These are phyloP conservation scores for Podosphaera xanthii DNA, from an alignment of 2,329 filamentous ascomycete species.

Conservation along the genomic window DNA sequence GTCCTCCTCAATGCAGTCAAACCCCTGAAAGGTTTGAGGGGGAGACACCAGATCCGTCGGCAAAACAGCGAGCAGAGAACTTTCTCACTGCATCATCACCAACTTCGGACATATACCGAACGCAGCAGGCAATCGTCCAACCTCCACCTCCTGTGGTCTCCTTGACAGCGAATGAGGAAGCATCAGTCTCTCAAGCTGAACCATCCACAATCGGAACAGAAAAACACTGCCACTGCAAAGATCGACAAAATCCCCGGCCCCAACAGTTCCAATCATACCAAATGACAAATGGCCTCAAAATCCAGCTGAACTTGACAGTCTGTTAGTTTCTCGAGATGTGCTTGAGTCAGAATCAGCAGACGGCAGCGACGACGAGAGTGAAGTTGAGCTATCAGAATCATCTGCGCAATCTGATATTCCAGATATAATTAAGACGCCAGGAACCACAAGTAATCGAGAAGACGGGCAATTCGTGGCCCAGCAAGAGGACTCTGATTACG, in stretches of 20 bases:
- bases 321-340: too few species aligned
- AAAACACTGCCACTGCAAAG: not conserved
- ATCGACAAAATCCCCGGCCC: not conserved
- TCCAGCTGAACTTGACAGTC: too few species aligned
- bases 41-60: not conserved
- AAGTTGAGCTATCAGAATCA: not conserved
- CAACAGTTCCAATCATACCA: not conserved
- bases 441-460: not conserved
- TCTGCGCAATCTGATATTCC: not conserved
- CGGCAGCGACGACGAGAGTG: not conserved
- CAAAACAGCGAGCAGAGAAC: not conserved
- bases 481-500: not conserved
- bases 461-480: not conserved
- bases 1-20: not conserved
- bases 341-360: not conserved
- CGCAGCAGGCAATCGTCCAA: not conserved
- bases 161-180: not conserved
- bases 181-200: not conserved
- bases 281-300: too few species aligned
- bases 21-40: not conserved
- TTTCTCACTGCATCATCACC: not conserved
- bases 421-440: not conserved
- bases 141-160: not conserved
- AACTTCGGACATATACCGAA: too few species aligned
- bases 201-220: not conserved